Evolutionary conservation across 2,329 filamentous ascomycete species (phyloP).

Genomic region (Aspergillus chevalieri): DNA sequence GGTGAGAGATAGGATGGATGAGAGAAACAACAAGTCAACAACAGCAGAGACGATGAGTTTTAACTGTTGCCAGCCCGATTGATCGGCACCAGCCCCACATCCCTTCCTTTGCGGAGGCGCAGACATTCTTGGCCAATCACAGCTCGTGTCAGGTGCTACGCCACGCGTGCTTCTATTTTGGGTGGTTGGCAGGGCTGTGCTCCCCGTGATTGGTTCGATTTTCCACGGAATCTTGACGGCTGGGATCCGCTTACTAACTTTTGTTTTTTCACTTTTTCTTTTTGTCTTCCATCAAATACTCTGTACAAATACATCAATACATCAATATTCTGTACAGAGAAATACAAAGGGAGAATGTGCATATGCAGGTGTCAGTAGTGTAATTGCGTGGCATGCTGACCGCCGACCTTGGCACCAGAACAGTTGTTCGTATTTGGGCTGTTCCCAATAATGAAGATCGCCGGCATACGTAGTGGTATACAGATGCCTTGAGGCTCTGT

Average conservation of each 20-base stretch:
- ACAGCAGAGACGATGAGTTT: slow-evolving; percentile 4
- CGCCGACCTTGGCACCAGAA: too few species aligned
- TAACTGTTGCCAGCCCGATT: not conserved
- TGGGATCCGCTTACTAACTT: not conserved
- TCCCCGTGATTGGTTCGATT: slow-evolving; percentile 5
- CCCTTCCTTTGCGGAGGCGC: not conserved
- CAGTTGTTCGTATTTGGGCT: too few species aligned
- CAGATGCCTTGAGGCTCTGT: too few species aligned
- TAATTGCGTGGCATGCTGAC: too few species aligned
- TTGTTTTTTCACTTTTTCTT: too few species aligned
- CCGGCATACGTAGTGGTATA: too few species aligned
- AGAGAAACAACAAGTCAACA: slow-evolving; percentile 1
- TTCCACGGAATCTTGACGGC: not conserved
- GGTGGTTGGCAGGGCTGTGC: not conserved
- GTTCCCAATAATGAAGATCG: too few species aligned
- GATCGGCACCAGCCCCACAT: not conserved
- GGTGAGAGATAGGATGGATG: not conserved
- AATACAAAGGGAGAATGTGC: too few species aligned
- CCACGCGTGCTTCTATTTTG: slow-evolving; percentile 23
- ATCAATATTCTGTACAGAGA: too few species aligned
- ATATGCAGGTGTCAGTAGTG: too few species aligned
- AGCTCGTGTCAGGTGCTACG: slow-evolving; percentile 6
- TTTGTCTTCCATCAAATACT: too few species aligned
- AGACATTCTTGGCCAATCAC: slow-evolving; percentile 14
- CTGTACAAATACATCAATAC: too few species aligned